Percentiles rank a stretch among this genome's conserved stretches.
phyloP scores from a whole-genome alignment of 805 yeast genomes.

The Cyberlindnera petersonii region DNA sequence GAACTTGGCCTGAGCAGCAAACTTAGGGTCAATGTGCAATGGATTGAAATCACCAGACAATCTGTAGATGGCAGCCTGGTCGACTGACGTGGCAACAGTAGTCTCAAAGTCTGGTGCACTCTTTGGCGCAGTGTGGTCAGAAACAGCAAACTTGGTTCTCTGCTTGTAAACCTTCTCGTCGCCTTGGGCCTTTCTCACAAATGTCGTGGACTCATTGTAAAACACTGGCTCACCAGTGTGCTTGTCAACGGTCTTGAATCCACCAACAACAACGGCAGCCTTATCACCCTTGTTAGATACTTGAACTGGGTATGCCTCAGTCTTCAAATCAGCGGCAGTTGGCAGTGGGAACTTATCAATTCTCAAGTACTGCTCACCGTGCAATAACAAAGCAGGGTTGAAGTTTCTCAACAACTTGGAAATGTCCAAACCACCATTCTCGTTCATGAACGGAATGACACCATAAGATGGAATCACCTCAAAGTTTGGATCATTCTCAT shows the following conservation, averaged over 20 bases:
- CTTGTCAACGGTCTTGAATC: constrained; percentile 64
- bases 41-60: constrained; percentile 94
- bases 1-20: constrained; percentile 86
- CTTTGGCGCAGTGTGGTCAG: constrained; percentile 58
- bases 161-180: constrained; percentile 41
- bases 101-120: constrained; percentile 63
- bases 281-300: constrained; percentile 83
- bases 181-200: constrained; percentile 70
- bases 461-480: constrained; percentile 88
- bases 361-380: constrained; percentile 92
- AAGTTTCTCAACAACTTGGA: constrained; percentile 67
- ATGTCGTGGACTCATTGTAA: constrained; percentile 79
- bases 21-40: constrained; percentile 86
- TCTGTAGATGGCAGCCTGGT: constrained; percentile 88
- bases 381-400: constrained; percentile 84
- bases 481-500: constrained; percentile 73
- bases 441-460: constrained; percentile 78
- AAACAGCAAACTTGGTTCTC: constrained; percentile 58
- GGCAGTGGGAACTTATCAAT: constrained; percentile 76
- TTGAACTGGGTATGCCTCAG: constrained; percentile 65
- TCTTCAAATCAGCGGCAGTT: constrained; percentile 56
- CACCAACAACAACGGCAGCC: constrained; percentile 70
- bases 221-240: constrained; percentile 66
- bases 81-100: constrained; percentile 53
- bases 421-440: constrained; percentile 54